Conservation (phyloP, 306 rosid species). For the Ceratonia siliqua region DNA sequence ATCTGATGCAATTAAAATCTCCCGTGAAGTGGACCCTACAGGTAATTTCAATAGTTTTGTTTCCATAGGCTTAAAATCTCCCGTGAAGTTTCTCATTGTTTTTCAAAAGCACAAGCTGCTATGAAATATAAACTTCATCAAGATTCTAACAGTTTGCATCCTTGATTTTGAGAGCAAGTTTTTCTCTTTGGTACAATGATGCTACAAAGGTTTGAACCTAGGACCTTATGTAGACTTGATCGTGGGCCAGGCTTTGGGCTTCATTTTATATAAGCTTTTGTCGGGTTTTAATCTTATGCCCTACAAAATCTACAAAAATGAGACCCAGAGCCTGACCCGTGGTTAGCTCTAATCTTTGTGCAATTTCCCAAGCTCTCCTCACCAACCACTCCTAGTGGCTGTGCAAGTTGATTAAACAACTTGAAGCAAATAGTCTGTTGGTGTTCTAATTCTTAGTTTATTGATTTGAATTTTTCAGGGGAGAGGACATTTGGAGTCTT, state of each 20-base stretch:
- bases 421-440: neutral
- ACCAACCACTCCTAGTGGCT: neutral
- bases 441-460: constrained; percentile 12
- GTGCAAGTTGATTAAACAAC: constrained; percentile 3
- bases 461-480: constrained; percentile 51
- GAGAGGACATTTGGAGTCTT: constrained; percentile 94
- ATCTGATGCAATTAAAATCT: constrained; percentile 92
- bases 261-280: neutral
- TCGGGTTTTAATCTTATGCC: neutral
- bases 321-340: neutral
- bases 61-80: constrained; percentile 9
- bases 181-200: neutral
- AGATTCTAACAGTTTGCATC: neutral
- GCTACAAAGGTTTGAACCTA: neutral
- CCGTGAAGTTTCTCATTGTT: neutral
- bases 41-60: constrained; percentile 49
- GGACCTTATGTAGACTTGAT: neutral
- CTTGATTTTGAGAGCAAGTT: neutral
- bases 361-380: neutral
- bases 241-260: neutral
- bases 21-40: constrained; percentile 95
- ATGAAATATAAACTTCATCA: neutral
- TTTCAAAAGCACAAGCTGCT: neutral
- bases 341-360: neutral
- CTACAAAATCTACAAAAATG: neutral